Conservation (phyloP, 2,329 filamentous ascomycete species). For the Diaporthe longicolla region DNA sequence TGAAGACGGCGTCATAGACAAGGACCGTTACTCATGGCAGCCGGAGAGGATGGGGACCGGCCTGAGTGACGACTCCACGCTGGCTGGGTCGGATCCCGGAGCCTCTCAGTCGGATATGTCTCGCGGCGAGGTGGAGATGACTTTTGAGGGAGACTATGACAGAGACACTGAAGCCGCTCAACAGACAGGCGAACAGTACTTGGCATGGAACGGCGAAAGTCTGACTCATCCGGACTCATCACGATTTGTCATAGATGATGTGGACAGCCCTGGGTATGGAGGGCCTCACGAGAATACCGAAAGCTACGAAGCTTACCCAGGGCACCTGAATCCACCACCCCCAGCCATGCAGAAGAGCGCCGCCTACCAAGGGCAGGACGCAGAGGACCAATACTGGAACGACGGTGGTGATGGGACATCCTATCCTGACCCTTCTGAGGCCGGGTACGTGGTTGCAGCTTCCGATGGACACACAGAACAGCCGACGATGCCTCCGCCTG, state of each 20-base stretch:
- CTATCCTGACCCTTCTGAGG: background rate
- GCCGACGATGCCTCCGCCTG: background rate
- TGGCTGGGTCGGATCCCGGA: conserved; percentile 17
- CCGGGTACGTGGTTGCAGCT: too few species aligned
- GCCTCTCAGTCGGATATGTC: background rate
- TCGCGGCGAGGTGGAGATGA: background rate
- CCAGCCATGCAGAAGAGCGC: background rate
- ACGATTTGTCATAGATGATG: conserved; percentile 37
- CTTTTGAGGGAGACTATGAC: background rate
- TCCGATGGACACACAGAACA: background rate
- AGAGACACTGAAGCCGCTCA: background rate
- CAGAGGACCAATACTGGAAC: background rate
- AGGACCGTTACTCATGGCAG: conserved; percentile 37
- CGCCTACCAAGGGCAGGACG: background rate
- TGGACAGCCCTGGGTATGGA: conserved; percentile 24
- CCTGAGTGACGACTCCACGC: conserved; percentile 29
- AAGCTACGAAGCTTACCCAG: background rate
- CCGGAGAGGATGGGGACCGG: conserved; percentile 31
- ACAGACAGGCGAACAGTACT: background rate
- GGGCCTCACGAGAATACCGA: background rate
- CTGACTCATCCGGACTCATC: background rate
- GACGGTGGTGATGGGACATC: background rate
- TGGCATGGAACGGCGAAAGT: conserved; percentile 3
- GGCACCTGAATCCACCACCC: background rate
- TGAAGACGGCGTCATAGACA: background rate